Evolutionary conservation across 2,329 filamentous ascomycete species (phyloP).

Genomic region (Pezicula rhizophila): DNA sequence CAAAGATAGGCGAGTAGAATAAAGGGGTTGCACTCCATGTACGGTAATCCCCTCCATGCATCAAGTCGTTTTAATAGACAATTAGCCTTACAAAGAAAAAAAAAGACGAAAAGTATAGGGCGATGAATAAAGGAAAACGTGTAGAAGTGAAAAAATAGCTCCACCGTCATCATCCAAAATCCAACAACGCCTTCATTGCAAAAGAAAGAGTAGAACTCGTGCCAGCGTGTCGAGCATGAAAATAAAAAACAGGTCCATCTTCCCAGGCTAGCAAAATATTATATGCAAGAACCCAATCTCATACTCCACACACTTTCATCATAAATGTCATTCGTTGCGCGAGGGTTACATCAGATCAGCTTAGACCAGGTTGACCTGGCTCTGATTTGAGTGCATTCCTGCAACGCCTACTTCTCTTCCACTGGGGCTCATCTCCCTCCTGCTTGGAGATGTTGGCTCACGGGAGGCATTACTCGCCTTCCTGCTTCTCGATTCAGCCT

Average conservation of each 20-base stretch:
- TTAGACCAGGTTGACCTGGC: background rate
- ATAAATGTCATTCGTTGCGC: background rate
- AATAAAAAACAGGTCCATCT: background rate
- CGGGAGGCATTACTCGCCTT: conserved; percentile 12
- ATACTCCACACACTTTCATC: background rate
- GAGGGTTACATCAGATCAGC: background rate
- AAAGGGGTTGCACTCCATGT: no score
- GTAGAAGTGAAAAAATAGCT: no score
- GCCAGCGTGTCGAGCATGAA: background rate
- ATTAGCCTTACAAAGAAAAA: no score
- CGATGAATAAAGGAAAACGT: no score
- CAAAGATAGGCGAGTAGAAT: no score
- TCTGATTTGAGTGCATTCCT: background rate
- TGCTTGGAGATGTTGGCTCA: background rate
- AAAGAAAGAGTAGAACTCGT: background rate
- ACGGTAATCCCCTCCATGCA: no score
- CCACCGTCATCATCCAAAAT: no score
- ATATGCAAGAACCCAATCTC: background rate
- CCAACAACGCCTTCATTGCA: no score
- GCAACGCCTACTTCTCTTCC: conserved; percentile 16
- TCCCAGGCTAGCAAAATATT: background rate
- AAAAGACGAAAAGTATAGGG: no score
- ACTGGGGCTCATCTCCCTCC: conserved; percentile 23
- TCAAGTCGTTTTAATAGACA: no score
- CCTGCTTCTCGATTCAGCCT: conserved; percentile 17